These are phyloP conservation scores for Linaria vulgaris DNA, from an alignment of 257 asterid genomes.

Conservation along the genomic window DNA sequence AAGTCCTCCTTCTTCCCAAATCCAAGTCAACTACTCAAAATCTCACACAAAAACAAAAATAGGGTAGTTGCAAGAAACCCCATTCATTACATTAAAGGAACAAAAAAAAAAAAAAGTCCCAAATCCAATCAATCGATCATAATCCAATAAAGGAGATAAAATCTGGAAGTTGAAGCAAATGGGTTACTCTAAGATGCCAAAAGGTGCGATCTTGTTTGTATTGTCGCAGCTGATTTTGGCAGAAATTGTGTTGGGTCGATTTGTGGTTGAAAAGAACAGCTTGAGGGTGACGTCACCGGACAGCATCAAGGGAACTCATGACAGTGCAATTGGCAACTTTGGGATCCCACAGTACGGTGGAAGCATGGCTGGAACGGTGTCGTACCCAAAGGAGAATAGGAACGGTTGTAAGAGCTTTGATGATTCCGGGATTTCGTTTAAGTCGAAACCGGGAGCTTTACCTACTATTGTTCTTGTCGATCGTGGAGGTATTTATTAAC, in stretches of 20 bases:
- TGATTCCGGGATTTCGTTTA: constrained; percentile 62
- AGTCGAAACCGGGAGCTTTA: constrained; percentile 74
- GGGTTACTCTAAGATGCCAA: too few species aligned
- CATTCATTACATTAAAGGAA: too few species aligned
- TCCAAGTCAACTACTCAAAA: too few species aligned
- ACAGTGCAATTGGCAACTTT: constrained; percentile 87
- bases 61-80: too few species aligned
- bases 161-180: too few species aligned
- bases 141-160: too few species aligned
- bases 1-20: too few species aligned
- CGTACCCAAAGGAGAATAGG: constrained; percentile 61
- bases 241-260: constrained; percentile 57
- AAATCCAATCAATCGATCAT: too few species aligned
- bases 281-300: constrained; percentile 81
- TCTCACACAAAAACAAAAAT: too few species aligned
- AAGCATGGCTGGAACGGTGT: constrained; percentile 83
- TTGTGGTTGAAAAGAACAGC: constrained; percentile 92
- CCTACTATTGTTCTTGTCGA: constrained; percentile 82
- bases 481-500: constrained; percentile 68
- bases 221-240: constrained; percentile 38
- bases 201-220: constrained; percentile 39
- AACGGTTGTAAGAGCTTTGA: constrained; percentile 72
- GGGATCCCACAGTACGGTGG: constrained; percentile 97
- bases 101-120: too few species aligned
- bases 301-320: constrained; percentile 62